Evolutionary conservation across 345 rosid genomes (phyloP).

Genomic region (Citrus cavaleriei): DNA sequence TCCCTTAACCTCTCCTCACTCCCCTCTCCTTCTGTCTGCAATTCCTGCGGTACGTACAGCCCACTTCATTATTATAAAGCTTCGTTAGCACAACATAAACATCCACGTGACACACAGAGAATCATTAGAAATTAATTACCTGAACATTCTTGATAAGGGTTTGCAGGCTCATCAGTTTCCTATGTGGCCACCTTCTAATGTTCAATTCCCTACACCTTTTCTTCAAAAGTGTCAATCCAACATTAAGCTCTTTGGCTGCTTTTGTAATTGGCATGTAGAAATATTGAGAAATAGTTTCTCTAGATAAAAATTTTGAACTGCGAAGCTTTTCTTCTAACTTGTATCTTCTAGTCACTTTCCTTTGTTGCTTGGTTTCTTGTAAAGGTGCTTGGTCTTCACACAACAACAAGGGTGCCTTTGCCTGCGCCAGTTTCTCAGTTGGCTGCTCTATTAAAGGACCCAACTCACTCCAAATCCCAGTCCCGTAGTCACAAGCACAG

Average conservation of each 20-base stretch:
- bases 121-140: slow-evolving; percentile 1
- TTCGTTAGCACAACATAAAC: too few relatives aligned
- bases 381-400: neutral
- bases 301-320: slow-evolving; percentile 25
- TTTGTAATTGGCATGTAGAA: slow-evolving; percentile 61
- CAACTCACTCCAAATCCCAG: slow-evolving; percentile 31
- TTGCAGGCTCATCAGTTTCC: slow-evolving; percentile 58
- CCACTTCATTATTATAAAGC: neutral
- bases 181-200: slow-evolving; percentile 62
- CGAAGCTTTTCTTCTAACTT: slow-evolving; percentile 8
- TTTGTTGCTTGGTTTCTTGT: slow-evolving; percentile 14
- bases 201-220: slow-evolving; percentile 67
- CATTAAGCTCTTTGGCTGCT: slow-evolving; percentile 61
- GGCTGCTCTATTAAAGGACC: slow-evolving; percentile 21
- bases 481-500: slow-evolving; percentile 10
- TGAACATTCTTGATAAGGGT: slow-evolving; percentile 41
- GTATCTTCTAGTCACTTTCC: neutral
- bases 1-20: slow-evolving; percentile 25
- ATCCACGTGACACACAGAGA: too few relatives aligned
- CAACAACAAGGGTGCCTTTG: neutral
- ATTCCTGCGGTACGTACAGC: slow-evolving; percentile 19
- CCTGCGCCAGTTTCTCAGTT: neutral
- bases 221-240: slow-evolving; percentile 62
- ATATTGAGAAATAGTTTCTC: slow-evolving; percentile 33
- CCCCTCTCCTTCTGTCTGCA: slow-evolving; percentile 24